phyloP scores from a whole-genome alignment of 1,284 basidiomycete genomes.

The Hortiboletus rubellus region DNA sequence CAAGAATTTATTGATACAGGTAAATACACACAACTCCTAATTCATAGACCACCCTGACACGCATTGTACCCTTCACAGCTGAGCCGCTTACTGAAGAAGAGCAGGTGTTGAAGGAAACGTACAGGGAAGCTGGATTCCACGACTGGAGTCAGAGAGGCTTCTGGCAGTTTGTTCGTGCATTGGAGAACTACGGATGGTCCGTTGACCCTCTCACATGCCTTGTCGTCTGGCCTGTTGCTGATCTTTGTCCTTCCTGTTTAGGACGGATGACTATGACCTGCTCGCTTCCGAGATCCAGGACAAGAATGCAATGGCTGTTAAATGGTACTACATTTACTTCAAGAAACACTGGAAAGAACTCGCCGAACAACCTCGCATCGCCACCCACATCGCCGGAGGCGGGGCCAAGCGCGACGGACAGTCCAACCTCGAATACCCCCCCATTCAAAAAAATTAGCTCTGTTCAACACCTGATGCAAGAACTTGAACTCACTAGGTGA shows the following conservation, averaged over 20 bases:
- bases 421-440: constrained; percentile 76
- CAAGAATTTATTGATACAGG: constrained; percentile 88
- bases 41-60: background rate
- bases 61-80: constrained; percentile 46
- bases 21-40: constrained; percentile 29
- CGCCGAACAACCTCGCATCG: constrained; percentile 79
- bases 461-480: constrained; percentile 89
- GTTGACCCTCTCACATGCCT: constrained; percentile 18
- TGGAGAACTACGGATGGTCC: constrained; percentile 87
- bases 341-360: constrained; percentile 85
- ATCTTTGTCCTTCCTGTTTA: constrained; percentile 39
- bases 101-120: constrained; percentile 73
- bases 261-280: constrained; percentile 72
- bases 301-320: constrained; percentile 82
- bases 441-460: constrained; percentile 80
- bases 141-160: constrained; percentile 94
- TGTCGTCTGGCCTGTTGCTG: background rate
- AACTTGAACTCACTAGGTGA: constrained; percentile 90
- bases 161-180: constrained; percentile 84
- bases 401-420: constrained; percentile 87
- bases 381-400: constrained; percentile 78
- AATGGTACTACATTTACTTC: constrained; percentile 84
- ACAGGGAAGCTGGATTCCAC: constrained; percentile 80
- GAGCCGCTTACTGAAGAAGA: constrained; percentile 89
- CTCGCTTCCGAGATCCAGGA: constrained; percentile 87